Evolutionary conservation across 2,329 filamentous ascomycete genomes (phyloP), one percentile per base, ranked within the genome.

Genomic region (Colletotrichum gloeosporioides): DNA sequence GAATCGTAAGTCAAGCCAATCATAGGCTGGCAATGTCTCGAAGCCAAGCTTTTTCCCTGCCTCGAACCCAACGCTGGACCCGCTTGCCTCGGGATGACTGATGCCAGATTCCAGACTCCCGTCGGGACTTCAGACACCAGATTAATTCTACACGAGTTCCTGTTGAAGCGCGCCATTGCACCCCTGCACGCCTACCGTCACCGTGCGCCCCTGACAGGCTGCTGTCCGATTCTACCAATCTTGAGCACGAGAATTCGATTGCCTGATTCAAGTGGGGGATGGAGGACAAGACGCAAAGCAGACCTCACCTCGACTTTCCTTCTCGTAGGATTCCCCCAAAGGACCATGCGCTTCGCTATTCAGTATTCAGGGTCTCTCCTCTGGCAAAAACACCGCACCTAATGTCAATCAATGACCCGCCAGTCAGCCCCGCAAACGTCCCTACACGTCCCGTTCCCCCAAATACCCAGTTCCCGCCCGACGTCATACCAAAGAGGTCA

Each of bases 1-100:
- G 25, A 34, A 49, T 73, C 73, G 73, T 75, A 75, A 67, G 18
- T 13, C 25, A 8, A 59, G 44, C 73, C 69, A 75, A 72, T 75
- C 36, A 63, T 8, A n/a, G 36, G 32, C 8, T 8, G 16, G 22
- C 8, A 18, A 31, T 25, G 25, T 32, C 16, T 34, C 22, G 27
- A n/a, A 32, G 44, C 67, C 61, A 74, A 74, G 67, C 72, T 71
- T 71, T 63, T 39, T 62, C 61, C n/a, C 29, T 59, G 22, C 25
- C 59, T 31, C 13, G 53, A 29, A 31, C 59, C 44, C 39, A 34
- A 71, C 64, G 8, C 59, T n/a, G 39, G 39, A 49, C 44, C 44
- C 44, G 44, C 44, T 49, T n/a, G n/a, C 44, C 18, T 49, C n/a
- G 44, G n/a, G 44, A 49, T 49, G 44, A 49, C 44, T 49, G 18